These are phyloP conservation scores for Fonsecaea multimorphosa DNA, from an alignment of 2,329 filamentous ascomycete genomes.

Conservation along the genomic window DNA sequence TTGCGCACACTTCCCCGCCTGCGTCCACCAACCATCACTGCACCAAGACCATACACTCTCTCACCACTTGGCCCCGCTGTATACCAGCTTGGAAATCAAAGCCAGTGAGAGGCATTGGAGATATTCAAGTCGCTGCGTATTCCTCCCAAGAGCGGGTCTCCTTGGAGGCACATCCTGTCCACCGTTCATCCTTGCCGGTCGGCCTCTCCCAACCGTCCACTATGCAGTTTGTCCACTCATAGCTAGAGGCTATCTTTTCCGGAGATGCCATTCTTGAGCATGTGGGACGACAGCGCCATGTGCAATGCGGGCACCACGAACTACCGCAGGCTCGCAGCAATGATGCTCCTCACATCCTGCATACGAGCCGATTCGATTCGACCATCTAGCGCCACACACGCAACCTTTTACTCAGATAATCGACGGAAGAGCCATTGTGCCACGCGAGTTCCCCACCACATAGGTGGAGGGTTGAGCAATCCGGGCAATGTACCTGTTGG, in stretches of 20 bases:
- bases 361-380: background rate
- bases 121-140: background rate
- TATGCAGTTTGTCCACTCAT: background rate
- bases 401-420: background rate
- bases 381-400: background rate
- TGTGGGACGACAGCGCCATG: background rate
- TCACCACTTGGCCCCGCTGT: background rate
- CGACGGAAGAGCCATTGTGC: background rate
- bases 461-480: background rate
- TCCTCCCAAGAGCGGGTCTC: background rate
- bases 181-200: background rate
- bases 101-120: background rate
- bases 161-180: background rate
- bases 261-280: background rate
- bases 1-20: background rate
- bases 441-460: background rate
- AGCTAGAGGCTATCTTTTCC: background rate
- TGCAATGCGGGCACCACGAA: background rate
- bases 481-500: no score
- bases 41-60: background rate
- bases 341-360: background rate
- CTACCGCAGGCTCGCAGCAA: background rate
- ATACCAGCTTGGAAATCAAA: background rate
- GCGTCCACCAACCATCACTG: background rate
- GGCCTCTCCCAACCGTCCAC: background rate